Evolutionary conservation across 2,329 filamentous ascomycete species (phyloP).

Genomic region (Claviceps maximensis): DNA sequence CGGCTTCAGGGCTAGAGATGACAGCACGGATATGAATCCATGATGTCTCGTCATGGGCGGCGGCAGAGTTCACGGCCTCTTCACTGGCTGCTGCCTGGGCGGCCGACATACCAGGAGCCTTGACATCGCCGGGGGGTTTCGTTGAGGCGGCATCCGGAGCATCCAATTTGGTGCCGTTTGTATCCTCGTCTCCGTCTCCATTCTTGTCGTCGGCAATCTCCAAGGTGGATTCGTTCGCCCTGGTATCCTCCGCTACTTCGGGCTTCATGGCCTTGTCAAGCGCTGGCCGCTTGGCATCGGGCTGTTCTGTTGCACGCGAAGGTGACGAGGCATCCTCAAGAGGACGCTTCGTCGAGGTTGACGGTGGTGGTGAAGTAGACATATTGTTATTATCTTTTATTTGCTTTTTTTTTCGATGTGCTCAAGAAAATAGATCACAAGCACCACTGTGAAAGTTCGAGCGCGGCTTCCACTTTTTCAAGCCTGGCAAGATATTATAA

Average conservation of each 20-base stretch:
- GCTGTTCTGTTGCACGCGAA: slow-evolving; percentile 79
- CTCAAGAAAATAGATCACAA: slow-evolving; percentile 14
- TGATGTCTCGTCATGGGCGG: slow-evolving; percentile 71
- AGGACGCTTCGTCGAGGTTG: slow-evolving; percentile 73
- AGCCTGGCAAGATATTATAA: not conserved
- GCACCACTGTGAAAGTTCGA: slow-evolving; percentile 1
- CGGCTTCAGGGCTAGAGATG: slow-evolving; percentile 93
- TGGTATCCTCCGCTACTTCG: slow-evolving; percentile 37
- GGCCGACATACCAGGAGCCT: slow-evolving; percentile 11
- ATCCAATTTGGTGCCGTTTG: slow-evolving; percentile 34
- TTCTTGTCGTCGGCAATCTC: slow-evolving; percentile 36
- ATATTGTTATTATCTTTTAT: slow-evolving; percentile 32
- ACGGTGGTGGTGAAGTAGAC: slow-evolving; percentile 57
- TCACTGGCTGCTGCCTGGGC: slow-evolving; percentile 16
- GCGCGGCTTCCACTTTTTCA: slow-evolving; percentile 2
- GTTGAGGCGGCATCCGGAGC: slow-evolving; percentile 16
- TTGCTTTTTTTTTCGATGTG: slow-evolving; percentile 9
- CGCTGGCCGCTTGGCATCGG: slow-evolving; percentile 91
- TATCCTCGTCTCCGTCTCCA: slow-evolving; percentile 32
- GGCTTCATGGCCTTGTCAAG: slow-evolving; percentile 81
- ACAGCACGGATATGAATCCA: slow-evolving; percentile 97
- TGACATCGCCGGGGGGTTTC: slow-evolving; percentile 16
- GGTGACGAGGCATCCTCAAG: slow-evolving; percentile 95
- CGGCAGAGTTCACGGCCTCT: slow-evolving; percentile 31
- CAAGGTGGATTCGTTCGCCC: slow-evolving; percentile 24